phyloP scores from a whole-genome alignment of 805 yeast genomes.

The Kazachstania africana region DNA sequence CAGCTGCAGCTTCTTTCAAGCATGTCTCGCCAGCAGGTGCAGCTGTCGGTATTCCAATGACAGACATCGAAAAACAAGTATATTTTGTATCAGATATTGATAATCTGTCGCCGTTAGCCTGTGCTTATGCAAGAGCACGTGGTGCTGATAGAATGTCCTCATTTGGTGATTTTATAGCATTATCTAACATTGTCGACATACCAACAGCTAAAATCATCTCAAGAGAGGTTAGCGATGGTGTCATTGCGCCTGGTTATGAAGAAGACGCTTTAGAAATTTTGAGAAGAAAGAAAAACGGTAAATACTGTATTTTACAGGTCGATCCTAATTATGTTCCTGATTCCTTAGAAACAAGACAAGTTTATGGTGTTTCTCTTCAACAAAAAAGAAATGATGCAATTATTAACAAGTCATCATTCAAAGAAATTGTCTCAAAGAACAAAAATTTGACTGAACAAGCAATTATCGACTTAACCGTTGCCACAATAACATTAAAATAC shows the following conservation, averaged over 20 bases:
- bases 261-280: conserved; percentile 85
- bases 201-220: conserved; percentile 96
- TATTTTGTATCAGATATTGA: conserved; percentile 93
- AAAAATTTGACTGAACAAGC: conserved; percentile 87
- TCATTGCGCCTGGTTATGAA: conserved; percentile 93
- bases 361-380: conserved; percentile 88
- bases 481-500: conserved; percentile 93
- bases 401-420: conserved; percentile 79
- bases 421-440: conserved; percentile 81
- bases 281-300: conserved; percentile 90
- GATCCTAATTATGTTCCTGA: conserved; percentile 91
- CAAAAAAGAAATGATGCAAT: conserved; percentile 98
- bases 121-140: conserved; percentile 98
- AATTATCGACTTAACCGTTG: conserved; percentile 84
- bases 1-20: conserved; percentile 98
- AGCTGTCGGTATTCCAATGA: conserved; percentile 90
- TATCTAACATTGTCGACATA: conserved; percentile 89
- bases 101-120: conserved; percentile 91
- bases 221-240: conserved; percentile 96
- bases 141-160: conserved; percentile 99
- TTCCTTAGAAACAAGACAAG: conserved; percentile 78
- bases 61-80: conserved; percentile 85
- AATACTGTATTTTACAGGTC: conserved; percentile 90
- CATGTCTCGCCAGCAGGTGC: conserved; percentile 99
- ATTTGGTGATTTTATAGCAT: conserved; percentile 96